Evolutionary conservation across 2,329 filamentous ascomycete species (phyloP), one percentile per base, ranked within the genome.

Genomic region (Colletotrichum zoysiae): DNA sequence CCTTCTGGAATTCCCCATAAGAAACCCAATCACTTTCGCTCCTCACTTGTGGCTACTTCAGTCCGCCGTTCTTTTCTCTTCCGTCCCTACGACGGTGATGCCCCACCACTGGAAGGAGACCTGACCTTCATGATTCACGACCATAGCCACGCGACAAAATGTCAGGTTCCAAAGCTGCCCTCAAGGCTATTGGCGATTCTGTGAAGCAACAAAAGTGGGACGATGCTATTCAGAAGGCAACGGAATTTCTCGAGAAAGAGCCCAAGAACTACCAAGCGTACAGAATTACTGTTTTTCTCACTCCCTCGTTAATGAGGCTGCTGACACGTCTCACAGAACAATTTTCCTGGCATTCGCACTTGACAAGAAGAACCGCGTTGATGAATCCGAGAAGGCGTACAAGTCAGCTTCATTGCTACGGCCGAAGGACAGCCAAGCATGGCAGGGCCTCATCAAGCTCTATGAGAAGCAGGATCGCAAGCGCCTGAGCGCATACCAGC

Each of bases 261-360:
- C 83, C 91, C 2, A 88, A 91, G 74, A 97, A 92, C 80, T 96
- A 97, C 81, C 94, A 95, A 81, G 95, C 90, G 88, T 94, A 84
- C 73, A 90, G 80, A 58, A 40, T 14, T 30, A 26, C 18, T 38
- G 12, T 40, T 35, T 23, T 58, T 18, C 35, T 3, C 35, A 18
- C 26, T 1, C 6, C 38, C n/a, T 1, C 2, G 2, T 23, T 20
- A 18, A 3, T 14, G 38, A 70, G 46, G 59, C 55, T 75, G 71
- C 75, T 75, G 55, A 58, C 64, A 7, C 42, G 16, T 11, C 18
- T 18, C 35, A 20, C 26, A 74, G 73, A 23, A 74, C 57, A 75
- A 87, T 98, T n/a, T 97, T 98, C 78, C 85, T 97, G 23, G 96
- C 94, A 2, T 94, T 97, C 79, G 93, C 93, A 2, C 85, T 92